Evolutionary conservation across 305 asterid species (phyloP).

Genomic region (Striga hermonthica): DNA sequence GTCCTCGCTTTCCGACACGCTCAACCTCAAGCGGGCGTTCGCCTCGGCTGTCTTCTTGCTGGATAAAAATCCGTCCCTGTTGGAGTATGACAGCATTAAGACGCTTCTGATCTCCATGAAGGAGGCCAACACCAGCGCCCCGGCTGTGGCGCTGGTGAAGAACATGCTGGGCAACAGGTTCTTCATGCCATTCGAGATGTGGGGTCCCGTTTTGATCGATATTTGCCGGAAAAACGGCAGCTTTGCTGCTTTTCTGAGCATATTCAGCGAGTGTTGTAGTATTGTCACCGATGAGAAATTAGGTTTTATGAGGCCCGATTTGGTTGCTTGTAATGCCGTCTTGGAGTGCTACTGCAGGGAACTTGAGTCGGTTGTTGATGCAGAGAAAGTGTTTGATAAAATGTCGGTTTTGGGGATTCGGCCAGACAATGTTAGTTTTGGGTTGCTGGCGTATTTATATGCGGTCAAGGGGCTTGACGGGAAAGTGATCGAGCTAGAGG

Average conservation of each 20-base stretch:
- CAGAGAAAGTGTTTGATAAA: slow-evolving; percentile 65
- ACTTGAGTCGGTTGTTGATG: slow-evolving; percentile 60
- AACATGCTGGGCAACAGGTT: slow-evolving; percentile 75
- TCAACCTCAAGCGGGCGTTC: slow-evolving; percentile 76
- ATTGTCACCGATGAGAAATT: slow-evolving; percentile 68
- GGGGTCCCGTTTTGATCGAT: slow-evolving; percentile 67
- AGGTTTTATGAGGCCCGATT: slow-evolving; percentile 61
- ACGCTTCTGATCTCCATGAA: slow-evolving; percentile 66
- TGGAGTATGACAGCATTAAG: slow-evolving; percentile 52
- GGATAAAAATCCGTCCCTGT: slow-evolving; percentile 68
- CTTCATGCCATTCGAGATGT: slow-evolving; percentile 68
- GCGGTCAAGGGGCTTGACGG: slow-evolving; percentile 64
- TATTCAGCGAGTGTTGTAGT: slow-evolving; percentile 74
- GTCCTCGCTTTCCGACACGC: slow-evolving; percentile 57
- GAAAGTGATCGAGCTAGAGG: slow-evolving; percentile 64
- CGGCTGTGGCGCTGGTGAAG: slow-evolving; percentile 82
- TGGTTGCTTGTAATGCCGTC: slow-evolving; percentile 83
- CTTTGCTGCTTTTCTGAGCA: slow-evolving; percentile 52
- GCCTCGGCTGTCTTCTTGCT: slow-evolving; percentile 64
- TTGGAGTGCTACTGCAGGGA: slow-evolving; percentile 71
- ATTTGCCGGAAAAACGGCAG: slow-evolving; percentile 64
- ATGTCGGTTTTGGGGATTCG: slow-evolving; percentile 72
- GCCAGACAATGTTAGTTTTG: slow-evolving; percentile 68
- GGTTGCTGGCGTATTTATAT: slow-evolving; percentile 72
- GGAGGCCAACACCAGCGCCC: slow-evolving; percentile 56